Evolutionary conservation across 495 filamentous ascomycete species (phyloP).

Genomic region (Aspergillus bridgeri): DNA sequence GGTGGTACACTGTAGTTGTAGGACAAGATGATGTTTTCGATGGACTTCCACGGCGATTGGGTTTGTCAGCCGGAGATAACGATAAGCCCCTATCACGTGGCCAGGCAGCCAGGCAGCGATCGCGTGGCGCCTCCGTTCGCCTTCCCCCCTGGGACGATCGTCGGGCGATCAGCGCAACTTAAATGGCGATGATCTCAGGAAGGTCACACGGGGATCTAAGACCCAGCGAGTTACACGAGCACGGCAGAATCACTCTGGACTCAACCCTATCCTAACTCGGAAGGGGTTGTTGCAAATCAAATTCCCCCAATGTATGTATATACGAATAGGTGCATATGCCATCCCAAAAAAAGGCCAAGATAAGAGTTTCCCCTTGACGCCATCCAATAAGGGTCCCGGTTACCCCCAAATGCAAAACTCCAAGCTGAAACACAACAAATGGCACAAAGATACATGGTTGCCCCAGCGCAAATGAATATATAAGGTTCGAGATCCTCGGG

Average conservation of each 20-base stretch:
- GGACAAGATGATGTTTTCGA: no score
- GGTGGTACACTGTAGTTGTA: no score
- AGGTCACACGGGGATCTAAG: background rate
- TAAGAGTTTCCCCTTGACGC: background rate
- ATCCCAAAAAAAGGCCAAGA: slow-evolving; percentile 1
- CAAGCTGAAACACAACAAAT: slow-evolving; percentile 5
- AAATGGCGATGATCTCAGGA: background rate
- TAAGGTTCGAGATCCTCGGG: background rate
- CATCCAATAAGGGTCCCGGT: slow-evolving; percentile 4
- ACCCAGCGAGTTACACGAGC: no score
- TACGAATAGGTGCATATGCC: background rate
- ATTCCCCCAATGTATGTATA: background rate
- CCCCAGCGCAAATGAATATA: background rate
- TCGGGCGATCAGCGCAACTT: background rate
- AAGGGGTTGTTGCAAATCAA: background rate
- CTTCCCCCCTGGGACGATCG: background rate
- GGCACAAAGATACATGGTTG: slow-evolving; percentile 3
- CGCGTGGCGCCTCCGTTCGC: background rate
- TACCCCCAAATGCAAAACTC: slow-evolving; percentile 3
- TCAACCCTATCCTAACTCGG: background rate
- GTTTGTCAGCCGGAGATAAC: slow-evolving; percentile 28
- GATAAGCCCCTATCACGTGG: slow-evolving; percentile 6
- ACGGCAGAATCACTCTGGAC: background rate
- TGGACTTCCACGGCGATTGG: slow-evolving; percentile 38
- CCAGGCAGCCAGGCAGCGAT: slow-evolving; percentile 14